These are phyloP conservation scores for Collybia mongolica DNA, from an alignment of 768 basidiomycete genomes.

Conservation along the genomic window DNA sequence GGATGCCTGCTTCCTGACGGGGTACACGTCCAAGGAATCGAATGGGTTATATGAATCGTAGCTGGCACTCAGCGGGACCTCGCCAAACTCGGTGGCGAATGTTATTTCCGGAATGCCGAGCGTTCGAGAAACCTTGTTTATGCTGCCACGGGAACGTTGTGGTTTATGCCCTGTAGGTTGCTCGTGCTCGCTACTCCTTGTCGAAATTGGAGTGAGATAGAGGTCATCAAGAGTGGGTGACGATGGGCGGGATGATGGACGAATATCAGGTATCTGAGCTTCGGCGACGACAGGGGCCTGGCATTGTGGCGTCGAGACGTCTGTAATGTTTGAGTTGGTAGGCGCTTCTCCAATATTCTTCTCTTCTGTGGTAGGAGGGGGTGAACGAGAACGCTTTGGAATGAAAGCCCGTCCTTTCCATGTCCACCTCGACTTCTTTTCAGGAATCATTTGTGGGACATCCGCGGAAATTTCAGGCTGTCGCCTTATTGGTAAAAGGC, in stretches of 20 bases:
- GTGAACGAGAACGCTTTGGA: too few species aligned
- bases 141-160: slow-evolving; percentile 10
- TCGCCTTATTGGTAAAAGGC: neutral
- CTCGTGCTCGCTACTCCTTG: slow-evolving; percentile 2
- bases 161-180: slow-evolving; percentile 2
- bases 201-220: slow-evolving; percentile 9
- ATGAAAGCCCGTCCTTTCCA: slow-evolving; percentile 1
- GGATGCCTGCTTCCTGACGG: neutral
- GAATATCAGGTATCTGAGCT: slow-evolving; percentile 2
- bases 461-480: too few species aligned
- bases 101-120: slow-evolving; percentile 20
- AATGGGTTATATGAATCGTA: neutral
- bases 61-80: neutral
- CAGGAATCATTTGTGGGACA: neutral
- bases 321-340: neutral
- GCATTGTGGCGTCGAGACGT: neutral
- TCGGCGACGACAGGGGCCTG: too few species aligned
- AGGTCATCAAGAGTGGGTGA: slow-evolving; percentile 4
- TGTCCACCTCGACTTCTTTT: slow-evolving; percentile 2
- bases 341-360: too few species aligned
- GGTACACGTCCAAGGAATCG: too few species aligned
- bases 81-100: neutral
- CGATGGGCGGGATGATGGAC: slow-evolving; percentile 9
- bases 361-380: too few species aligned
- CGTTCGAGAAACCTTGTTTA: slow-evolving; percentile 26